Base-by-base conservation (phyloP, 2,329 filamentous ascomycete genomes). In the Chaetomiaceae sp. region DNA sequence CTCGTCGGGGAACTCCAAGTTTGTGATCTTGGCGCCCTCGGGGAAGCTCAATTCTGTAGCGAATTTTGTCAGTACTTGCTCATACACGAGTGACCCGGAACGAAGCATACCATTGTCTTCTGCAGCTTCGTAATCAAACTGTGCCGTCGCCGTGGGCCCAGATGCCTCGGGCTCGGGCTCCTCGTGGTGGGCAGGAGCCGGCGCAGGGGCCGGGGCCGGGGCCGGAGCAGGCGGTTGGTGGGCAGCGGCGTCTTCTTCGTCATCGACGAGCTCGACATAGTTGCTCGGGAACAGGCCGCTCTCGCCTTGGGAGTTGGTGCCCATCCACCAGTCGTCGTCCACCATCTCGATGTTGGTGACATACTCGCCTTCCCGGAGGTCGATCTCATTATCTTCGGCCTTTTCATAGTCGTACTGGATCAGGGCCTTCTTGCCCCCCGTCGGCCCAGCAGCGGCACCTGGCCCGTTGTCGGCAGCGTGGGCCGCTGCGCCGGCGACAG, bases 271-370 rank as follows among this genome's bases (percentile, higher is more conserved):
- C 69, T 96, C 91, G 49, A 99, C 92, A 62, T 99, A 99, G 76
- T 96, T 97, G 74, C 89, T 94, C 5, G 94, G 94, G 78, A 99
- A 97, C 33, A 99, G 78, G 44, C 94, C 94, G 54, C 79, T 85
- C 70, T 96, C 90, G 63, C 94, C 94, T 57, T 77, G 79, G 20
- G 80, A 75, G 74, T 97, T 99, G 61, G 87, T 89, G 39, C 95
- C 94, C 81, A 96, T 88, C 94, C 94, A 99, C 94, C 94, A 99
- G 68, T 99, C 92, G 47, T 95, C 88, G 63, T 97, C 94, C 2
- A 99, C 90, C 88, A 95, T 95, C 59, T 97, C 90, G 64, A 99
- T 96, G 67, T 96, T 87, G 22, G 82, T 91, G 34, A 99, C 87
- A 59, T 85, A 82, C 64, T 96, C 89, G 58, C 91, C 91, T 72